Percentiles rank a stretch among this genome's conserved stretches.
phyloP scores from a whole-genome alignment of 75 land plant genomes.

The Sequoia sempervirens region DNA sequence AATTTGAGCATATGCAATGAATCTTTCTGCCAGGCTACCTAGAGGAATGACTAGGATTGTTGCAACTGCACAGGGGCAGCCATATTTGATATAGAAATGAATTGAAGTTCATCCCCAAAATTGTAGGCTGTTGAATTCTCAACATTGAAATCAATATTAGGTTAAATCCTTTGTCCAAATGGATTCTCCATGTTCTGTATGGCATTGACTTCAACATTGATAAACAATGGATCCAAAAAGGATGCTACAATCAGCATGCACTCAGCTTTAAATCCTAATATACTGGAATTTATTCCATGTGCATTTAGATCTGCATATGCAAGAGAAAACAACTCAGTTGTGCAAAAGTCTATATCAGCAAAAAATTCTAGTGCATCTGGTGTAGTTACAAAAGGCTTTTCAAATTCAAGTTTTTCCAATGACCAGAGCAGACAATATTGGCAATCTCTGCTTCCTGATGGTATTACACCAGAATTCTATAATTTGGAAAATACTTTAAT shows the following conservation, averaged over 20 bases:
- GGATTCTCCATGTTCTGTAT: neutral
- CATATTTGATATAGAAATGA: too few relatives aligned
- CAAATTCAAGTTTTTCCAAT: neutral
- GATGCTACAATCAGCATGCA: neutral
- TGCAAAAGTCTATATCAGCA: neutral
- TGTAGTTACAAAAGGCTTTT: neutral
- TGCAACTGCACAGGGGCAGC: too few relatives aligned
- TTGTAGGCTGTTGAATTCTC: too few relatives aligned
- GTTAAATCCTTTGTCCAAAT: neutral
- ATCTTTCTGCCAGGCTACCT: too few relatives aligned
- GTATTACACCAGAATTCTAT: neutral
- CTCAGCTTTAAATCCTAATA: neutral
- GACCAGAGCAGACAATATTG: neutral
- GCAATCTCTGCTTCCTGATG: neutral
- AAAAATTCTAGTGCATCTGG: neutral
- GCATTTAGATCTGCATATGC: neutral
- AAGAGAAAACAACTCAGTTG: neutral
- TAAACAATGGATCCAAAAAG: neutral
- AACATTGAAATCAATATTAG: too few relatives aligned
- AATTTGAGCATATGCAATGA: too few relatives aligned
- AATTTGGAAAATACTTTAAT: neutral
- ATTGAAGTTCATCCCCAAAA: too few relatives aligned
- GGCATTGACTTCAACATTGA: neutral
- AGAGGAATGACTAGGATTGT: too few relatives aligned
- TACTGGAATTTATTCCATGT: neutral